Evolutionary conservation across 371 early-diverging fungal species (phyloP), one percentile per base, ranked within the genome.

Genomic region (Dentiscutata heterogama): DNA sequence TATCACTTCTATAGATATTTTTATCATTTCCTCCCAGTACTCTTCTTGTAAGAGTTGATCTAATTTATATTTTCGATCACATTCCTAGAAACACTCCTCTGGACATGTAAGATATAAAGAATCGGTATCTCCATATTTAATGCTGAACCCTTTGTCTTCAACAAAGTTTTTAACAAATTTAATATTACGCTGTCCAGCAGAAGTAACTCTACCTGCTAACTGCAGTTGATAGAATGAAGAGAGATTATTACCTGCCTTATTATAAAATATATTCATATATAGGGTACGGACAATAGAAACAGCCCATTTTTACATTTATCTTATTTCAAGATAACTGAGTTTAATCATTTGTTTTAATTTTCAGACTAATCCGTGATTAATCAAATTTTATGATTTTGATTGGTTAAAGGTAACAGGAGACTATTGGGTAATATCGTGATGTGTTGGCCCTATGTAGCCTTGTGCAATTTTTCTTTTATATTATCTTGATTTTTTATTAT

Each of bases 181-280:
- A 56, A 78, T 63, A 64, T 78, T 78, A 10, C 5, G 18, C 58
- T 75, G 75, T 39, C 65, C 64, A 10, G 78, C 65, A 10, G 78
- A 42, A 46, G 78, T 78, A n/a, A 50, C 25, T 35, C 46, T 27
- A 18, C 65, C 78, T 3, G 51, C 78, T 46, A 78, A 42, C 46
- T n/a, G 42, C 20, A 22, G 50, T 6, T 42, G 61, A 61, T 31
- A 78, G 78, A 78, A 63, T n/a, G 51, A 14, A 64, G 65, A 78
- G 22, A 11, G 3, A 13, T 25, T 50, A 64, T 78, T 78, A 14
- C 65, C 64, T 20, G 78, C 50, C 16, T 77, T 5, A 42, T 50
- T 46, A 60, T 77, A 77, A 77, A 77, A 77, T 2, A 46, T 77
- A 39, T 77, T 77, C 78, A 77, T 77, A 77, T 20, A 77, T n/a